These are phyloP conservation scores for Echria macrotheca DNA, from an alignment of 495 filamentous ascomycete species.

Conservation along the genomic window DNA sequence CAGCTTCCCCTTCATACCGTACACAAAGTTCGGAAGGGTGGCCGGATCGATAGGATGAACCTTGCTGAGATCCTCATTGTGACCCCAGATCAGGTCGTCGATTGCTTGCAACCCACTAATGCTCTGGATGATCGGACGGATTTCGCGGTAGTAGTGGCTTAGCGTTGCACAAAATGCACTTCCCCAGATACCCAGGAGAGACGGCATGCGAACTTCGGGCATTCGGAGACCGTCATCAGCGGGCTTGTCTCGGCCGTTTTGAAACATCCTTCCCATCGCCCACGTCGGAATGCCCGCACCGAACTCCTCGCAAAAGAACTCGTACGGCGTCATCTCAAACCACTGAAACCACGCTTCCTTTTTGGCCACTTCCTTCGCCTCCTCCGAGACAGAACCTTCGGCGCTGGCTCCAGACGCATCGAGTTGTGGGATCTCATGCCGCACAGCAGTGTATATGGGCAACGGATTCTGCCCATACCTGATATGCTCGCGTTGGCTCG, in stretches of 20 bases:
- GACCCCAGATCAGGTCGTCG: slow-evolving; percentile 80
- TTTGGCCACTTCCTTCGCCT: slow-evolving; percentile 57
- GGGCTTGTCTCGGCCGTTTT: slow-evolving; percentile 60
- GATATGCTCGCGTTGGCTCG: slow-evolving; percentile 69
- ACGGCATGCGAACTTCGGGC: slow-evolving; percentile 74
- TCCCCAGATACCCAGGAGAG: slow-evolving; percentile 88
- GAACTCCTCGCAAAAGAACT: slow-evolving; percentile 91
- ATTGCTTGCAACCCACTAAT: slow-evolving; percentile 69
- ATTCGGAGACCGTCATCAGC: slow-evolving; percentile 51
- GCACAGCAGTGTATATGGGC: slow-evolving; percentile 90
- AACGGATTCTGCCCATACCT: slow-evolving; percentile 73
- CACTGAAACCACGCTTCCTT: slow-evolving; percentile 92
- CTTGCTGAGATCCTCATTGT: slow-evolving; percentile 75
- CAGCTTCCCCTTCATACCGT: slow-evolving; percentile 70
- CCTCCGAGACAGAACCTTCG: slow-evolving; percentile 37
- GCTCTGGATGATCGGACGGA: slow-evolving; percentile 69
- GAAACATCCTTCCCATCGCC: slow-evolving; percentile 80
- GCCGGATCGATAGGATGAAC: slow-evolving; percentile 91
- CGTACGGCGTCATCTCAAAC: slow-evolving; percentile 95
- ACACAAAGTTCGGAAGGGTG: slow-evolving; percentile 76
- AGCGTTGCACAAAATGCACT: slow-evolving; percentile 94
- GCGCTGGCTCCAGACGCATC: slow-evolving; percentile 40
- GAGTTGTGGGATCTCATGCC: slow-evolving; percentile 85
- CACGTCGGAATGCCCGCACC: slow-evolving; percentile 88
- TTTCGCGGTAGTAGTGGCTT: slow-evolving; percentile 91